Conservation (phyloP, 2,329 filamentous ascomycete genomes). For the Exophiala dermatitidis region DNA sequence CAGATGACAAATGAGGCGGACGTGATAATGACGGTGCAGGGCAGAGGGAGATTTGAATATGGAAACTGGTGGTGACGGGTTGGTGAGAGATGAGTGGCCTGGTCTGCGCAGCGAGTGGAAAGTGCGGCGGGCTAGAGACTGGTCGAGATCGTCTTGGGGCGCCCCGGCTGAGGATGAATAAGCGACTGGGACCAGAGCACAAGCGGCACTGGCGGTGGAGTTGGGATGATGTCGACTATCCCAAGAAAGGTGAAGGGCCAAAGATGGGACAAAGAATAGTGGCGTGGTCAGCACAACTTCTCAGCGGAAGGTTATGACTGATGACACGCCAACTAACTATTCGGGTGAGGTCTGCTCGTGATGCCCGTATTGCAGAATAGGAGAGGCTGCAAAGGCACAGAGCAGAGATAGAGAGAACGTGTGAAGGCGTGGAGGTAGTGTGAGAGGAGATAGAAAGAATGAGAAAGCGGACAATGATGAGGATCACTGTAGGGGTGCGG, state of each 20-base stretch:
- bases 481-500: too few relatives aligned
- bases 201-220: not conserved
- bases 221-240: not conserved
- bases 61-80: not conserved
- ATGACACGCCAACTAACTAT: too few relatives aligned
- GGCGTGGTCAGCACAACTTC: not conserved
- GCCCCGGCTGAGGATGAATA: slow-evolving; percentile 2
- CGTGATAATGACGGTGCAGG: not conserved
- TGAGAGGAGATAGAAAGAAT: too few relatives aligned
- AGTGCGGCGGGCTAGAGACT: not conserved
- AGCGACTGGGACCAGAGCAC: slow-evolving; percentile 1
- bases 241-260: not conserved
- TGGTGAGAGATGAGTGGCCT: not conserved
- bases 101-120: not conserved
- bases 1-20: slow-evolving; percentile 5
- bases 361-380: too few relatives aligned
- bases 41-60: not conserved
- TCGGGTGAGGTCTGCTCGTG: too few relatives aligned
- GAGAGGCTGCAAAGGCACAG: too few relatives aligned
- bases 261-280: not conserved
- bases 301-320: too few relatives aligned
- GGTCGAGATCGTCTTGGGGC: not conserved
- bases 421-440: too few relatives aligned
- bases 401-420: too few relatives aligned
- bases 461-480: too few relatives aligned